Evolutionary conservation across 495 filamentous ascomycete genomes (phyloP), one percentile per base, ranked within the genome.

Genomic region (Lasiosphaeris hirsuta): DNA sequence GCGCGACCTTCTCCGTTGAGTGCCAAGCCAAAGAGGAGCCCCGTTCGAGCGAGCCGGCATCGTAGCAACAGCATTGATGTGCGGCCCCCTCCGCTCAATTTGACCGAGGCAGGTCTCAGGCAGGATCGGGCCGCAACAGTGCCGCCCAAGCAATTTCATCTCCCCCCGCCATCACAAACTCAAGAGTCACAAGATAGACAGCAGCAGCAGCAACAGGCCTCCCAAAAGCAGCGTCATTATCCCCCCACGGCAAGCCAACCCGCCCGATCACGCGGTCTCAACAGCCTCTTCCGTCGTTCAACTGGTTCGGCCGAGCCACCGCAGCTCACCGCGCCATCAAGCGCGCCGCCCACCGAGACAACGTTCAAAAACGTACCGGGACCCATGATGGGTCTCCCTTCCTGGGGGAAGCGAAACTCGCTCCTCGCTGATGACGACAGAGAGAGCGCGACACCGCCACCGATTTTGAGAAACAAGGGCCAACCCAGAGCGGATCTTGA

Each of bases 361-460:
- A 65, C 56, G 17, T 75, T 74, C 42, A 66, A 64, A 39, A 59
- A 10, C 51, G 54, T 7, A 49, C 64, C 17, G 54, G 63, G 14
- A n/a, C 48, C 15, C 48, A 51, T 40, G 63, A 67, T 69, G 35
- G 66, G 67, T 0, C 53, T 66, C 7, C 66, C 67, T 3, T 69
- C 65, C 5, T 72, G 67, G 69, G 62, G 66, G 11, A 59, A 57
- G 35, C 59, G 71, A 0, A 50, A 23, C 0, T 61, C 62, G 17
- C 40, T 63, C 6, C 51, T 57, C 23, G 23, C 23, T 3, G 74
- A 69, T 5, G 70, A 74, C 11, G 66, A 66, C 17, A 47, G 65
- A 3, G 58, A 64, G 3, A 71, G 75, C 9, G 73, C 75, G 11
- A 78, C 77, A 9, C 77, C 77, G 23, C 75, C 77, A 4, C 77